Evolutionary conservation across 768 basidiomycete species (phyloP).

Genomic region (Termitomyces bulborhizus): DNA sequence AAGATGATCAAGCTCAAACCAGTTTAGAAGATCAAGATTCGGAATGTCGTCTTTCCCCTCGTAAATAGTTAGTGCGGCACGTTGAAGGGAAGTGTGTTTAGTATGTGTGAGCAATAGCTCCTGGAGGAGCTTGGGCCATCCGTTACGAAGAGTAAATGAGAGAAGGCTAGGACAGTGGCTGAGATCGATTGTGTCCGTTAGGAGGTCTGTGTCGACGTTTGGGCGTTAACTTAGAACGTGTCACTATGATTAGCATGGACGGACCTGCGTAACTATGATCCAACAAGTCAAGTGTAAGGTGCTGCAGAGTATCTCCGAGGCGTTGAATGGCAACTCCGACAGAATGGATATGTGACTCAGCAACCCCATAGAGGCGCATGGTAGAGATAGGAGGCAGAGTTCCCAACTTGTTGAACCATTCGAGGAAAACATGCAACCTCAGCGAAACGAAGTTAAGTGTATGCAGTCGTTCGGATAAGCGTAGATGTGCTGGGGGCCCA

Average conservation of each 20-base stretch:
- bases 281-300: constrained; percentile 11
- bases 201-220: background rate
- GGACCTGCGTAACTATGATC: constrained; percentile 8
- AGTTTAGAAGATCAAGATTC: constrained; percentile 12
- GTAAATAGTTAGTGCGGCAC: constrained; percentile 7
- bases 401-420: constrained; percentile 9
- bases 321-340: constrained; percentile 3
- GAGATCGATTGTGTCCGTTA: constrained; percentile 7
- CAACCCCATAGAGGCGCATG: constrained; percentile 7
- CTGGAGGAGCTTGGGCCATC: constrained; percentile 11
- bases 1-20: constrained; percentile 10
- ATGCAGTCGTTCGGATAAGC: constrained; percentile 5
- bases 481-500: background rate
- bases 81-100: constrained; percentile 4
- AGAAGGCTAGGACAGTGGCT: constrained; percentile 9
- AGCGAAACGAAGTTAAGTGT: constrained; percentile 8
- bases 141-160: constrained; percentile 12
- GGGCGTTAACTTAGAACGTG: background rate
- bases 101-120: constrained; percentile 4
- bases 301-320: constrained; percentile 7
- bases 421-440: constrained; percentile 7
- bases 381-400: constrained; percentile 6
- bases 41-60: constrained; percentile 11
- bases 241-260: background rate
- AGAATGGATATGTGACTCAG: constrained; percentile 4